Conservation (phyloP, 495 filamentous ascomycete genomes). For the Jackrogersella minutella region DNA sequence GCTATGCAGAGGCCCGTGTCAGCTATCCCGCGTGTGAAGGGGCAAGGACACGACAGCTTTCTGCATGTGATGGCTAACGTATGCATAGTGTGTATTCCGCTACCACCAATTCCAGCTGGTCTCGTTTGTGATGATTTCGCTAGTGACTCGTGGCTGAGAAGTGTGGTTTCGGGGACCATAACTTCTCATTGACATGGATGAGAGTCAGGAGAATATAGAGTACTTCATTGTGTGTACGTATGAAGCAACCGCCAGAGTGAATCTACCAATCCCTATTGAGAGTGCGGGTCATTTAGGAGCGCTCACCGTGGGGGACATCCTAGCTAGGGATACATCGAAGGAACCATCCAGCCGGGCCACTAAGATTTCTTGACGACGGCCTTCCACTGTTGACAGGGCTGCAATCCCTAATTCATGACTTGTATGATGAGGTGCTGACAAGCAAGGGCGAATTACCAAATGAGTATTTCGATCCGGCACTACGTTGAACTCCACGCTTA, state of each 20-base stretch:
- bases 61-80: slow-evolving; percentile 36
- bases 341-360: slow-evolving; percentile 34
- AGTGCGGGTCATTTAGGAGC: slow-evolving; percentile 9
- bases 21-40: slow-evolving; percentile 6
- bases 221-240: slow-evolving; percentile 3
- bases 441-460: slow-evolving; percentile 25
- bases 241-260: slow-evolving; percentile 8
- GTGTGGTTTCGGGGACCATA: not conserved
- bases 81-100: slow-evolving; percentile 23
- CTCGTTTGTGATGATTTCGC: not conserved
- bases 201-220: not conserved
- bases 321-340: slow-evolving; percentile 29
- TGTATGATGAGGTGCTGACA: slow-evolving; percentile 18
- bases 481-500: slow-evolving; percentile 6
- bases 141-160: not conserved
- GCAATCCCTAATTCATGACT: slow-evolving; percentile 21
- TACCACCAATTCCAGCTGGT: slow-evolving; percentile 12
- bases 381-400: slow-evolving; percentile 25
- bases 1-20: slow-evolving; percentile 9
- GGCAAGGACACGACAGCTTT: slow-evolving; percentile 5
- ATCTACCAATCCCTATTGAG: slow-evolving; percentile 18
- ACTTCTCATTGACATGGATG: not conserved
- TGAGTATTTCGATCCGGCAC: slow-evolving; percentile 23
- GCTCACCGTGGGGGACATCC: slow-evolving; percentile 28
- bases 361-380: slow-evolving; percentile 14